Evolutionary conservation across 2,329 filamentous ascomycete genomes (phyloP), one percentile per base, ranked within the genome.

Genomic region (Xylaria sp.): DNA sequence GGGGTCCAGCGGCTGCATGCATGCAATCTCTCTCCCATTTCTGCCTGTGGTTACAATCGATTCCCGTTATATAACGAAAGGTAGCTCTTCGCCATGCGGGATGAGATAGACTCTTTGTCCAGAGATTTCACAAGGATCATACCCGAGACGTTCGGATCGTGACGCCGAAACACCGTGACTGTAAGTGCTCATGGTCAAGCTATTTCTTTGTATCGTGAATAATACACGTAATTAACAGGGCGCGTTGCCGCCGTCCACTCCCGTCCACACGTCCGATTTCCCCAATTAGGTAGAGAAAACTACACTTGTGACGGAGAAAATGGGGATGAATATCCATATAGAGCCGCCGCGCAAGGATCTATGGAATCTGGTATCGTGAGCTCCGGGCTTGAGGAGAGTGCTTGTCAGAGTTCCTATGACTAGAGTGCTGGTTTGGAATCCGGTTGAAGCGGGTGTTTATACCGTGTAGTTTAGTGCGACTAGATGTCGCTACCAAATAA

Each of bases 371-470:
- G 9, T 34, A 22, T 21, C 7, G 19, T 9, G 18, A 34, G 34
- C 29, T 16, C 38, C 44, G 37, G 21, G 24, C 48, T 24, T 37
- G 44, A 44, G 41, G 48, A n/a, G 43, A 26, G 43, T 51, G 52
- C 50, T 52, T 37, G 49, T 44, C 41, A 45, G n/a, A 39, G 19
- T n/a, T 48, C 34, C 39, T 42, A 55, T 40, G 45, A 43, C 39
- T 39, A 48, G 38, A 44, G 21, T 41, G 43, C 45, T 43, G 40
- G 37, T 46, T 44, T 41, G 24, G 34, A 44, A 39, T 24, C 11
- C 48, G 51, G 49, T 48, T 46, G 48, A 24, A 46, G 50, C 21
- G 48, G 50, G 50, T 56, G 48, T 46, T n/a, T 43, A 52, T 54
- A 38, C 24, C 44, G 38, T 37, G 24, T 21, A 39, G 29, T 34